Base-by-base conservation (phyloP, 2,329 filamentous ascomycete genomes). In the Xylaria polymorpha region DNA sequence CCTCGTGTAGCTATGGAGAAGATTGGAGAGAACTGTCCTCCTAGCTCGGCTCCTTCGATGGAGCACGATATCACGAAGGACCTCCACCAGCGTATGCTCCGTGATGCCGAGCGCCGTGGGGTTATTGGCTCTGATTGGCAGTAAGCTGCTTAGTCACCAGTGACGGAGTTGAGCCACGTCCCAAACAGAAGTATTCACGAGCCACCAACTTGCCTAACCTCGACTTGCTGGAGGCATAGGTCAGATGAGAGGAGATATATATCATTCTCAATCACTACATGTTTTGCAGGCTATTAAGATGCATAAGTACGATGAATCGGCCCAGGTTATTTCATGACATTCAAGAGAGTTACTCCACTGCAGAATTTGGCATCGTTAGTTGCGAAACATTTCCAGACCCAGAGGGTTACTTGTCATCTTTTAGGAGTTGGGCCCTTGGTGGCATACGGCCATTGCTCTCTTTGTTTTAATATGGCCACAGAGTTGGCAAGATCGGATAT, bases 11-110 rank as follows among this genome's bases (percentile, higher is more conserved):
- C 72, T 8, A 71, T 76, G 4, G 80, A 83, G 66, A 83, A 81
- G 73, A 79, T 79, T 44, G 79, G 80, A 22, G 84, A 86, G 77
- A 86, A 86, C 71, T 78, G 80, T 29, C 84, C 82, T 41, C 83
- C 82, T 0, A 70, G 73, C 46, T 74, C 74, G n/a, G 75, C 75
- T n/a, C 67, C 73, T 61, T 76, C 77, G 9, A 67, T 76, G 41
- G 77, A 80, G 57, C 75, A 78, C 44, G 77, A 78, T 55, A 57
- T 73, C 25, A 69, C 74, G 48, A 77, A 76, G 64, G 77, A 77
- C 58, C 71, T 78, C 9, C 76, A 77, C 58, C 71, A 77, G 69
- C 75, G 71, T 25, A 77, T 76, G 73, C 72, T 78, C 44, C 78
- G 77, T 61, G 77, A 79, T 70, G 76, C 77, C 3, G 71, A 77